Percentiles rank a stretch among this genome's conserved stretches.
These are phyloP conservation scores for Sugiyamaella qingdaonensis DNA, from an alignment of 805 yeast species.

Conservation along the genomic window DNA sequence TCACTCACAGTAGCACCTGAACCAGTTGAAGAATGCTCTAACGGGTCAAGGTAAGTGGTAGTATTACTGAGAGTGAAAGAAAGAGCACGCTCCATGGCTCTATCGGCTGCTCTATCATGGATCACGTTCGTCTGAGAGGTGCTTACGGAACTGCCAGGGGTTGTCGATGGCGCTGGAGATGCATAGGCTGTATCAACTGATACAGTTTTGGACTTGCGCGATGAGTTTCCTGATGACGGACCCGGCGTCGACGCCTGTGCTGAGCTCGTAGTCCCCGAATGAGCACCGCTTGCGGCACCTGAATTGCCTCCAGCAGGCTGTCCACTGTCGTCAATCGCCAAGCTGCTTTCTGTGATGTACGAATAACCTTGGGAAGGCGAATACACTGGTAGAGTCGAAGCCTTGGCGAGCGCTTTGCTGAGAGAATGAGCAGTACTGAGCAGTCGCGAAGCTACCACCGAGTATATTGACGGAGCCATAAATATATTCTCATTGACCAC, in stretches of 20 bases:
- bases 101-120: slow-evolving; percentile 11
- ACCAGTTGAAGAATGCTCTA: no score
- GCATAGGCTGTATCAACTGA: slow-evolving; percentile 9
- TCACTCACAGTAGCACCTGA: no score
- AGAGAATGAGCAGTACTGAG: slow-evolving; percentile 46
- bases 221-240: background rate
- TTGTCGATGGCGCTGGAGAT: slow-evolving; percentile 6
- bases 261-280: background rate
- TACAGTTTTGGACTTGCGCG: slow-evolving; percentile 6
- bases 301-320: slow-evolving; percentile 12
- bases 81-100: slow-evolving; percentile 25
- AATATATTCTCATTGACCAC: slow-evolving; percentile 89
- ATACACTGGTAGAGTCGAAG: slow-evolving; percentile 49
- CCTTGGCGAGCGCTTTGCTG: slow-evolving; percentile 43
- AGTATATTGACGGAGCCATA: slow-evolving; percentile 77
- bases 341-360: slow-evolving; percentile 32
- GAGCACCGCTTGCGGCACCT: background rate
- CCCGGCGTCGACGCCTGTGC: slow-evolving; percentile 2
- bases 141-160: slow-evolving; percentile 6
- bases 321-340: slow-evolving; percentile 11
- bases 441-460: slow-evolving; percentile 67
- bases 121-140: background rate
- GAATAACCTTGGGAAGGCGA: slow-evolving; percentile 60
- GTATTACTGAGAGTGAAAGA: slow-evolving; percentile 16
- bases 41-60: slow-evolving; percentile 16